phyloP scores from a whole-genome alignment of 257 asterid genomes.

The Echites panduratus region DNA sequence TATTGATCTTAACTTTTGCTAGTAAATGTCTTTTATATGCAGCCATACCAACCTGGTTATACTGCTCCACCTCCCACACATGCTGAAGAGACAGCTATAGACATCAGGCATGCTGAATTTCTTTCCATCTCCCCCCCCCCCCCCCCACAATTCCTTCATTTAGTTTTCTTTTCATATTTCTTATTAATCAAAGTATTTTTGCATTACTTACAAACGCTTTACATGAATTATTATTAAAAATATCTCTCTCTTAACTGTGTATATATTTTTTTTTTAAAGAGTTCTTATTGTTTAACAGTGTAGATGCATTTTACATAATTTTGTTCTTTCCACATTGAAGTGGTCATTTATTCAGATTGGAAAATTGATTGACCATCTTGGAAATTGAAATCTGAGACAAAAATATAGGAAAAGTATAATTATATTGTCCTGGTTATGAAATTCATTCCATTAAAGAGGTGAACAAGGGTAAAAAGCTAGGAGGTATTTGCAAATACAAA shows the following conservation, averaged over 20 bases:
- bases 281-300: not conserved
- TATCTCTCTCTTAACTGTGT: not conserved
- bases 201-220: not conserved
- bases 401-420: not conserved
- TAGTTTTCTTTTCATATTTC: not conserved
- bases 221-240: not conserved
- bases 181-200: not conserved
- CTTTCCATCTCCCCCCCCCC: too few species aligned
- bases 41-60: slow-evolving; percentile 48
- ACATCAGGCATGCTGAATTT: slow-evolving; percentile 30
- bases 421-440: not conserved
- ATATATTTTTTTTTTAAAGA: not conserved
- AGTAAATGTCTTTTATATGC: slow-evolving; percentile 16
- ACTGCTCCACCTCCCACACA: slow-evolving; percentile 38
- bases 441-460: not conserved
- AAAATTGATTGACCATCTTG: not conserved
- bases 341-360: not conserved
- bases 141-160: not conserved
- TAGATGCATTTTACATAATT: not conserved
- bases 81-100: slow-evolving; percentile 40
- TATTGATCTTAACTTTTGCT: not conserved
- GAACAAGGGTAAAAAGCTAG: not conserved
- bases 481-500: not conserved
- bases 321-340: not conserved
- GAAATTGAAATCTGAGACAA: not conserved